Evolutionary conservation across 108 stramenopile genomes (phyloP).

Genomic region (Fragilaria radians): DNA sequence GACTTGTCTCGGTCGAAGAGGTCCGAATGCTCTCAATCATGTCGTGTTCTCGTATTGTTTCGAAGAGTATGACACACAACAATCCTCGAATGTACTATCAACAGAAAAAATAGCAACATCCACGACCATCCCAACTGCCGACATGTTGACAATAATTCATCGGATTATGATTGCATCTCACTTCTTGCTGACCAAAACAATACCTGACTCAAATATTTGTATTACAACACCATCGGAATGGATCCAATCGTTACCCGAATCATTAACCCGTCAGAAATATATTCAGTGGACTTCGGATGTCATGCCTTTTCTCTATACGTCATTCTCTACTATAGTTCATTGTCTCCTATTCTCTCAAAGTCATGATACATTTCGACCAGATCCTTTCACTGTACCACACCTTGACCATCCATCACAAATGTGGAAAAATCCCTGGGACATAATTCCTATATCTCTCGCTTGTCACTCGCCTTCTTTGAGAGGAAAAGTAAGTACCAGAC

Average conservation of each 20-base stretch:
- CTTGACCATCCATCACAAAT: slow-evolving; percentile 1
- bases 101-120: not conserved
- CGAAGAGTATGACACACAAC: not conserved
- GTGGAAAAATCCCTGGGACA: slow-evolving; percentile 8
- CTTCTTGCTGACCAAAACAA: not conserved
- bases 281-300: slow-evolving; percentile 2
- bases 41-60: not conserved
- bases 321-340: slow-evolving; percentile 4
- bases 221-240: slow-evolving; percentile 3
- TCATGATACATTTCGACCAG: slow-evolving; percentile 1
- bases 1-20: slow-evolving; percentile 3
- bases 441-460: not conserved
- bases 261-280: not conserved
- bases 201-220: not conserved
- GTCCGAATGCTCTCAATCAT: not conserved
- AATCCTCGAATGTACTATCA: not conserved
- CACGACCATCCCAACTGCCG: too few species aligned
- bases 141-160: not conserved
- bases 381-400: not conserved
- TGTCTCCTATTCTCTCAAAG: not conserved
- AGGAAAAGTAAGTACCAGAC: not conserved
- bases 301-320: not conserved
- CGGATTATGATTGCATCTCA: slow-evolving; percentile 5
- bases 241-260: slow-evolving; percentile 6
- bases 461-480: not conserved